Conservation (phyloP, 2,329 filamentous ascomycete species). For the Gnomoniopsis sp. region DNA sequence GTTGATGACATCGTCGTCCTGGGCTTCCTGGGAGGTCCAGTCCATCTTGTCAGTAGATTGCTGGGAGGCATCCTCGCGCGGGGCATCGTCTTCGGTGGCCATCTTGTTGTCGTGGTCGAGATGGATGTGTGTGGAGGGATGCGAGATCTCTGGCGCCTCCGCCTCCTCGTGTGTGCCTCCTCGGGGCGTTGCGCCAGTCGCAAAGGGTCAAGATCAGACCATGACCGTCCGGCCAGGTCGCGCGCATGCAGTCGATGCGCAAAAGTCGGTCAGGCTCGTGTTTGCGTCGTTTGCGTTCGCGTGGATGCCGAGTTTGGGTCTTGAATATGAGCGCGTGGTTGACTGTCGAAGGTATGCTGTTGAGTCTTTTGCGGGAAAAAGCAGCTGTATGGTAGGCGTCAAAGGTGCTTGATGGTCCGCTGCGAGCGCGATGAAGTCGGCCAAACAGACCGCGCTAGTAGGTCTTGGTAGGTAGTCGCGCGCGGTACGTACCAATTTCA, state of each 20-base stretch:
- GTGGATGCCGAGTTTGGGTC: too few species aligned
- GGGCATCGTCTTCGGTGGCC: conserved; percentile 13
- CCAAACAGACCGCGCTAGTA: too few species aligned
- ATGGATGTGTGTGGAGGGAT: not conserved
- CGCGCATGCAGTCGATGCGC: not conserved
- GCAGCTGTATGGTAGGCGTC: too few species aligned
- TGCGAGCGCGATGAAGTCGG: too few species aligned
- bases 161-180: not conserved
- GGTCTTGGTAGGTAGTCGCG: too few species aligned
- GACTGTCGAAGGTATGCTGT: not conserved
- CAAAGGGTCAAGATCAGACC: conserved; percentile 10
- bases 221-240: conserved; percentile 8
- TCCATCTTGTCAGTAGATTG: conserved; percentile 29
- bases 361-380: too few species aligned
- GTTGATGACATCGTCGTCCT: conserved; percentile 47
- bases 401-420: too few species aligned
- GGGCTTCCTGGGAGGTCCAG: conserved; percentile 41
- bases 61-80: conserved; percentile 9
- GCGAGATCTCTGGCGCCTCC: not conserved
- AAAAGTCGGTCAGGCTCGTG: not conserved
- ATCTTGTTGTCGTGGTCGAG: not conserved
- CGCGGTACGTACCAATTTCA: too few species aligned
- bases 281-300: not conserved
- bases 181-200: conserved; percentile 14
- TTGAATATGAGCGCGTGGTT: not conserved